A percentile compares a stretch with the other conserved stretches of the same genome.
These are phyloP conservation scores for Trichoderma aggressivum DNA, from an alignment of 2,329 filamentous ascomycete genomes.

Conservation along the genomic window DNA sequence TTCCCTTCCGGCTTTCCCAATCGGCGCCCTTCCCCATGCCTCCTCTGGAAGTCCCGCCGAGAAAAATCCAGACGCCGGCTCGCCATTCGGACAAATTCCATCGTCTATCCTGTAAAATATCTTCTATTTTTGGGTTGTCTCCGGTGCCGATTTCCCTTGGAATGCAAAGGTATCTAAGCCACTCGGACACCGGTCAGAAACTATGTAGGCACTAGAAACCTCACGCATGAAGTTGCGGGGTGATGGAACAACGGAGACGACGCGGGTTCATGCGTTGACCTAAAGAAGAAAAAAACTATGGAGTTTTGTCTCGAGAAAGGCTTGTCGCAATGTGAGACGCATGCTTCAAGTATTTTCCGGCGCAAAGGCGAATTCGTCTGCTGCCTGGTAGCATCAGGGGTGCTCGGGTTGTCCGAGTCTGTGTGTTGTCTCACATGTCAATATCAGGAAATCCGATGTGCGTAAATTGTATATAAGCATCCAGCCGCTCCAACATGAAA, in stretches of 20 bases:
- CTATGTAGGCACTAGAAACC: background rate
- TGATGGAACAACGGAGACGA: background rate
- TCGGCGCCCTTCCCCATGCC: background rate
- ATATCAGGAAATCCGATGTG: background rate
- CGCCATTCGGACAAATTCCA: background rate
- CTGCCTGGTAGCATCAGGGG: constrained; percentile 6
- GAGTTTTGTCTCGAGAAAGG: background rate
- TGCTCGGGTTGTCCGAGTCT: background rate
- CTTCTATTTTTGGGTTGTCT: background rate
- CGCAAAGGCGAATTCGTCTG: background rate
- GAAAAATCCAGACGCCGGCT: background rate
- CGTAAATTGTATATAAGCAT: background rate
- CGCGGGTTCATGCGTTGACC: background rate
- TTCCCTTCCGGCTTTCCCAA: background rate
- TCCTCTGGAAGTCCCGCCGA: background rate
- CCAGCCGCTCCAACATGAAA: background rate
- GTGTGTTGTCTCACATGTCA: constrained; percentile 8
- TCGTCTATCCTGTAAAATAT: background rate
- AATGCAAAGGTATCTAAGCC: background rate
- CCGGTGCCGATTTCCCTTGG: constrained; percentile 3
- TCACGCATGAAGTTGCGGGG: background rate
- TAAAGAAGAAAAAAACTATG: background rate
- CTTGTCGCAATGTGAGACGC: background rate
- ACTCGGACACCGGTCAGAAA: background rate
- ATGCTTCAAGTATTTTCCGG: background rate